A percentile compares a stretch with the other conserved stretches of the same genome.
These are phyloP conservation scores for Botrytis elliptica DNA, from an alignment of 2,329 filamentous ascomycete species.

Conservation along the genomic window DNA sequence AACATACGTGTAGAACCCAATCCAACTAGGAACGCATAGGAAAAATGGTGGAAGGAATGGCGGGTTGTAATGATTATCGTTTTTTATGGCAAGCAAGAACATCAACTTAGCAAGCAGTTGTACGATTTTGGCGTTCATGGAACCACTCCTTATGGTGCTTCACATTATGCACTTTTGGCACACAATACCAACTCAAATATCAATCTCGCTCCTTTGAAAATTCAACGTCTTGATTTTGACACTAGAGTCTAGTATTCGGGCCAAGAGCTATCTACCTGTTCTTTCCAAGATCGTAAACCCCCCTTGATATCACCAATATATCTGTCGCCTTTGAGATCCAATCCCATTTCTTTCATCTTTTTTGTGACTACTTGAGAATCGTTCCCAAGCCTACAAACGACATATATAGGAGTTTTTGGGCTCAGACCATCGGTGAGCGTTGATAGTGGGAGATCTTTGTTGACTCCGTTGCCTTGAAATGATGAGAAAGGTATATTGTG, in stretches of 20 bases:
- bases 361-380: constrained; percentile 71
- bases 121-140: constrained; percentile 20
- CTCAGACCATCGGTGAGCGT: constrained; percentile 45
- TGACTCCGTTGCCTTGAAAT: constrained; percentile 39
- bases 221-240: background rate
- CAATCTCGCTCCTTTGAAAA: constrained; percentile 16
- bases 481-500: constrained; percentile 71
- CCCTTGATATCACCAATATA: constrained; percentile 70
- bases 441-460: constrained; percentile 24
- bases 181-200: constrained; percentile 17
- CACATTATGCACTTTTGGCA: constrained; percentile 1
- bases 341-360: constrained; percentile 59
- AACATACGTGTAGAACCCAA: constrained; percentile 32
- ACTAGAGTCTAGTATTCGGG: constrained; percentile 51
- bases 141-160: constrained; percentile 9
- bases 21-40: constrained; percentile 18
- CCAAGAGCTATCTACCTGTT: constrained; percentile 59
- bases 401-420: constrained; percentile 57
- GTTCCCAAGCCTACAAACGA: constrained; percentile 74
- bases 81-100: constrained; percentile 12
- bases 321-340: constrained; percentile 48
- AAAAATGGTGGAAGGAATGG: constrained; percentile 9
- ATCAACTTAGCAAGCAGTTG: constrained; percentile 13
- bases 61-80: constrained; percentile 16
- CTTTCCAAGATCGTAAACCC: constrained; percentile 71